phyloP scores from a whole-genome alignment of 495 filamentous ascomycete genomes.

The Penicillium coffeae region DNA sequence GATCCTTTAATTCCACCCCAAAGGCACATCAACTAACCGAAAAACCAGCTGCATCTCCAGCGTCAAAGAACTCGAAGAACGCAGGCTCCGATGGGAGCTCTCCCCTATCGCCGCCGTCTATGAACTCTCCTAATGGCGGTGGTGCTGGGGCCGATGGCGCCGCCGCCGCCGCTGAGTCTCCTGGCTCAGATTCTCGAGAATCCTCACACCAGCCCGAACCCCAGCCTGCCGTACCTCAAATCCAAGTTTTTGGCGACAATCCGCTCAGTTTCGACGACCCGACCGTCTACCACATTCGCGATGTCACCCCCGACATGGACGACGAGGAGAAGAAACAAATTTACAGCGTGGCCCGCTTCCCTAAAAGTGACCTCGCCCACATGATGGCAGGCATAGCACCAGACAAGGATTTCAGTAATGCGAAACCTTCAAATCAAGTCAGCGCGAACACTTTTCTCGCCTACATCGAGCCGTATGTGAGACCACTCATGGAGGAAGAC shows the following conservation, averaged over 20 bases:
- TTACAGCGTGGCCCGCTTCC: slow-evolving; percentile 81
- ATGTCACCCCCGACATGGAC: slow-evolving; percentile 65
- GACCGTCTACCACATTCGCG: slow-evolving; percentile 88
- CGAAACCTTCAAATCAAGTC: slow-evolving; percentile 91
- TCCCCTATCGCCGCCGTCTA: slow-evolving; percentile 50
- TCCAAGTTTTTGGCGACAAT: slow-evolving; percentile 85
- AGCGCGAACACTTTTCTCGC: slow-evolving; percentile 82
- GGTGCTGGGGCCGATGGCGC: slow-evolving; percentile 45
- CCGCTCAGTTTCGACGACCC: slow-evolving; percentile 90
- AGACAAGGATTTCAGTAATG: slow-evolving; percentile 90
- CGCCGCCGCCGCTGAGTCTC: slow-evolving; percentile 38
- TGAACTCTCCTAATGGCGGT: slow-evolving; percentile 51
- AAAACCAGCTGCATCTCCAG: slow-evolving; percentile 36
- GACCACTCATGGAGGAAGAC: slow-evolving; percentile 89
- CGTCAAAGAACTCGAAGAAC: slow-evolving; percentile 48
- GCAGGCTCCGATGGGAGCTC: slow-evolving; percentile 59
- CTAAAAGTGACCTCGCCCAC: slow-evolving; percentile 70
- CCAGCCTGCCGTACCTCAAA: slow-evolving; percentile 66
- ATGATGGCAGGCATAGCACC: slow-evolving; percentile 85
- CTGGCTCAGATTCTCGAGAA: slow-evolving; percentile 57
- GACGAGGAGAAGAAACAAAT: slow-evolving; percentile 81
- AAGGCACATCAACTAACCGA: slow-evolving; percentile 13
- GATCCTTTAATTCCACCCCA: background rate
- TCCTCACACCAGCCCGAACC: slow-evolving; percentile 75
- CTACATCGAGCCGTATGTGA: slow-evolving; percentile 87